phyloP scores from a whole-genome alignment of 495 filamentous ascomycete genomes.

The Neurospora sp. region DNA sequence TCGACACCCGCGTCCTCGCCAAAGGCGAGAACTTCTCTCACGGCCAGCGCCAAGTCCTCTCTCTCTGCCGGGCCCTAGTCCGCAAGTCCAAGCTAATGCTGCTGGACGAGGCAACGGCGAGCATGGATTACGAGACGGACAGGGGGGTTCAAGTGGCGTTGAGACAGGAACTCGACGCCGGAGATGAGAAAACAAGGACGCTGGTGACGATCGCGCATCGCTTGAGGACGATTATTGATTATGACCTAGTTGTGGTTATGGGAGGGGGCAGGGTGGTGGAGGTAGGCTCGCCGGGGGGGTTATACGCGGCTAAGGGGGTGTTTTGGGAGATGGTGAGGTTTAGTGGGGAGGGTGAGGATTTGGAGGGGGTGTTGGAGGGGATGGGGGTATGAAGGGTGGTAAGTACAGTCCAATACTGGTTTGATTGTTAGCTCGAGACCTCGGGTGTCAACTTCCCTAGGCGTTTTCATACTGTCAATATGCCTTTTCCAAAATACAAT shows the following conservation, averaged over 20 bases:
- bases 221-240: constrained; percentile 40
- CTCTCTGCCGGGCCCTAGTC: constrained; percentile 45
- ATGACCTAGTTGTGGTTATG: constrained; percentile 41
- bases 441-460: too few relatives aligned
- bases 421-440: too few relatives aligned
- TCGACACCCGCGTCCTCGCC: constrained; percentile 35
- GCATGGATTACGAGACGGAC: constrained; percentile 48
- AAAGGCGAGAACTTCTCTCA: constrained; percentile 48
- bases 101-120: constrained; percentile 49
- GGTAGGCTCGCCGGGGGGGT: constrained; percentile 34
- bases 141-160: constrained; percentile 40
- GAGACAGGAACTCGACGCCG: constrained; percentile 26
- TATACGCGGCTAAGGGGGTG: constrained; percentile 31
- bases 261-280: constrained; percentile 31
- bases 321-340: constrained; percentile 43
- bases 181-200: constrained; percentile 29
- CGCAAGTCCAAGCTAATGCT: constrained; percentile 45
- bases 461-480: too few relatives aligned
- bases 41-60: constrained; percentile 48
- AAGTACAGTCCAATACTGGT: too few relatives aligned
- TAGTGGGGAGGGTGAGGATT: constrained; percentile 39
- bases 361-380: constrained; percentile 18
- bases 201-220: constrained; percentile 43
- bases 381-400: not conserved
- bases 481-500: too few relatives aligned